Percentiles rank a stretch among this genome's conserved stretches.
phyloP scores from a whole-genome alignment of 2,329 filamentous ascomycete genomes.

The Pyrenophora tritici-repentis region DNA sequence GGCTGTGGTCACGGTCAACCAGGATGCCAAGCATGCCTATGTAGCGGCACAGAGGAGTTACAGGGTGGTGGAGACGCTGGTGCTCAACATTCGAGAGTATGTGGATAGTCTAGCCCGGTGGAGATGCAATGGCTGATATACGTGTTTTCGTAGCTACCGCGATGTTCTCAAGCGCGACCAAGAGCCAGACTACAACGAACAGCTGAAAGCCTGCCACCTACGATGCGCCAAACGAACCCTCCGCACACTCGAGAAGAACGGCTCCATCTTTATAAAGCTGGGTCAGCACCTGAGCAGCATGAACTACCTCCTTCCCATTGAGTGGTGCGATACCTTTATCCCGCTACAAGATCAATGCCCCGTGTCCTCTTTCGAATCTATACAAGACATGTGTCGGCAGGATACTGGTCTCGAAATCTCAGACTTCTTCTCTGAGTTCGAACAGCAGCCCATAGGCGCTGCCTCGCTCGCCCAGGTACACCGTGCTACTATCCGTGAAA shows the following conservation, averaged over 20 bases:
- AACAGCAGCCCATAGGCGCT: slow-evolving; percentile 79
- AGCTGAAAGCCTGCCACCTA: slow-evolving; percentile 84
- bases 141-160: slow-evolving; percentile 71
- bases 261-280: slow-evolving; percentile 97
- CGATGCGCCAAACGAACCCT: slow-evolving; percentile 89
- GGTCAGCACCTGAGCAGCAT: slow-evolving; percentile 95
- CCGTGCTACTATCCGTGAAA: slow-evolving; percentile 79
- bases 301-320: slow-evolving; percentile 87
- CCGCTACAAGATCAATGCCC: slow-evolving; percentile 95
- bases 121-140: slow-evolving; percentile 19
- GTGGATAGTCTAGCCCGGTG: slow-evolving; percentile 32
- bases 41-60: slow-evolving; percentile 76
- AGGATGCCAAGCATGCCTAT: slow-evolving; percentile 76
- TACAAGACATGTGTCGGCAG: slow-evolving; percentile 80
- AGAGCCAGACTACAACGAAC: slow-evolving; percentile 66
- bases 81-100: slow-evolving; percentile 88
- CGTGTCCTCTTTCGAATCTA: slow-evolving; percentile 84
- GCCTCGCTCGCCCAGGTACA: slow-evolving; percentile 96
- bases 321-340: slow-evolving; percentile 96
- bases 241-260: slow-evolving; percentile 88
- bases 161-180: slow-evolving; percentile 75
- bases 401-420: slow-evolving; percentile 81
- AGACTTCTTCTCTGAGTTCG: slow-evolving; percentile 87
- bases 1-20: slow-evolving; percentile 57
- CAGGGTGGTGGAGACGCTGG: slow-evolving; percentile 74